Evolutionary conservation across 2,329 filamentous ascomycete species (phyloP), one percentile per base, ranked within the genome.

Genomic region (Blastomyces percursus): DNA sequence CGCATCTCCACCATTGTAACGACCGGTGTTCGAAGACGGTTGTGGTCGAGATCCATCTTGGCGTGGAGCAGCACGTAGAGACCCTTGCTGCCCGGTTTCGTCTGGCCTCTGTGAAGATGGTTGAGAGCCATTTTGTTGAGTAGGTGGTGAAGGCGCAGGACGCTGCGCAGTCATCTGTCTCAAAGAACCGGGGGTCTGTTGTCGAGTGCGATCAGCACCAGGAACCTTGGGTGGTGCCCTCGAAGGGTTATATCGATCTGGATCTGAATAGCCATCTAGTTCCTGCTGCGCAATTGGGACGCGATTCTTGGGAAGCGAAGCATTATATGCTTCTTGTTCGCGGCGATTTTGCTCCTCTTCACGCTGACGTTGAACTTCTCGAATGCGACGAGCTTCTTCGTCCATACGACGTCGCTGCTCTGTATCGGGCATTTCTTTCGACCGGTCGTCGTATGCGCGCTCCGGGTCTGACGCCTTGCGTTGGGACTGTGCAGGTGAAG

Each of bases 261-360:
- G 74, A 63, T 80, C 80, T 54, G 80, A 77, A 65, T 85, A 88
- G 40, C 87, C 86, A 63, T 90, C 90, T 68, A 97, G 78, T 74
- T 97, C 94, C 76, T 96, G 92, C 74, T 97, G 90, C 40, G 92
- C 91, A 67, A 94, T 71, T 2, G 90, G 90, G 12, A 86, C 78
- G 72, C 90, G 90, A 66, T 83, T 86, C 79, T 96, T 89, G 40
- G 91, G 93, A 64, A 96, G 78, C 30, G 90, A 91, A 44, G 90
- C 89, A 74, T 97, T 96, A 76, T 96, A 96, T 21, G 86, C 90
- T 72, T 94, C 91, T 68, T 90, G 81, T 60, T 96, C 91, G 67
- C 87, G 84, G 61, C 89, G 83, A 61, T 83, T 83, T 69, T 86
- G 84, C 68, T 91, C 87, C 66, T 77, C 75, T 62, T 76, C 71